These are phyloP conservation scores for Neospora caninum DNA, from an alignment of 169 alveolate genomes.

Conservation along the genomic window DNA sequence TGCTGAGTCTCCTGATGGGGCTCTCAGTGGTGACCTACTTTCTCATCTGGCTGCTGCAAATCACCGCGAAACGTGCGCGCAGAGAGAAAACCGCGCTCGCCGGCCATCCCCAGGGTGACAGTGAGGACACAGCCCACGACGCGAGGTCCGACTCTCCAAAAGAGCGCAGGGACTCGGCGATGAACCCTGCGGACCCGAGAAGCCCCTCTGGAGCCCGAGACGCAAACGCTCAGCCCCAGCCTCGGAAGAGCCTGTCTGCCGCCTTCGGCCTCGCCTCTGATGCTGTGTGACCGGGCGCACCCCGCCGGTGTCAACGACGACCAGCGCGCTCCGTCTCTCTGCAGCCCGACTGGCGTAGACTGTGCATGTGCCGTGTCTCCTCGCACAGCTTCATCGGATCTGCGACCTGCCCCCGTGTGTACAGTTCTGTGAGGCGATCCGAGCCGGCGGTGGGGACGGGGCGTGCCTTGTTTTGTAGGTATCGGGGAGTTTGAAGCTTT, in stretches of 20 bases:
- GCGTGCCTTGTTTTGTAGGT: too few species aligned
- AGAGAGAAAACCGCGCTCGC: neutral
- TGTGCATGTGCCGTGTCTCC: too few species aligned
- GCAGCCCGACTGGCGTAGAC: too few species aligned
- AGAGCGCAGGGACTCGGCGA: too few species aligned
- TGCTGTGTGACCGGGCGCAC: neutral
- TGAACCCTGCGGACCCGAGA: too few species aligned
- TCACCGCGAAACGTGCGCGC: neutral
- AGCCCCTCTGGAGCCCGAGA: too few species aligned
- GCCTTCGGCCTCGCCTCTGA: neutral
- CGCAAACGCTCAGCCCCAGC: neutral
- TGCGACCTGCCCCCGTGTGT: too few species aligned
- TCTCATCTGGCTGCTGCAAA: neutral
- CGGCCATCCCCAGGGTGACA: neutral
- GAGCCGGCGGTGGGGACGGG: too few species aligned
- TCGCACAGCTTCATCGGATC: too few species aligned
- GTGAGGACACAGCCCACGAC: neutral
- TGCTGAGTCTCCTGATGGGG: conserved; percentile 1
- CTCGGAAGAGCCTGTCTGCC: neutral
- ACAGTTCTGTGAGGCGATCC: too few species aligned
- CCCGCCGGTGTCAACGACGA: neutral
- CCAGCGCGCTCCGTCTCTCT: too few species aligned
- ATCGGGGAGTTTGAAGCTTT: too few species aligned
- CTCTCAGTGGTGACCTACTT: neutral
- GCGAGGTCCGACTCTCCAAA: neutral